These are phyloP conservation scores for Synchytrium microbalum DNA, from an alignment of 371 early-diverging fungal species.

Conservation along the genomic window DNA sequence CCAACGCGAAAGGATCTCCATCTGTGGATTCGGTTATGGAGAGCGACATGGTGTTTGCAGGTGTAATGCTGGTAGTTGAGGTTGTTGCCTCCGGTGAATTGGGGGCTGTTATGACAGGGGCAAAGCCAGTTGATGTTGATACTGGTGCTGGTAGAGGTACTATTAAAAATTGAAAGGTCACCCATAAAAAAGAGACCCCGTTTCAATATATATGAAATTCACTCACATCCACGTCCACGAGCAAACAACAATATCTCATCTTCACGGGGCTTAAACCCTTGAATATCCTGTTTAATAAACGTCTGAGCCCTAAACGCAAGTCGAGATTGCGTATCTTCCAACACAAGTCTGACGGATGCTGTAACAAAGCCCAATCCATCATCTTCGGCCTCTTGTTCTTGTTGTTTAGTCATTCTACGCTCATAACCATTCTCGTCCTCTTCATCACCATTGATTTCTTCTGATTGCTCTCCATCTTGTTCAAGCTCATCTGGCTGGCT, in stretches of 20 bases:
- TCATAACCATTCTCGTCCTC: constrained; percentile 3
- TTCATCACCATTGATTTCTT: not conserved
- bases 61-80: not conserved
- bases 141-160: constrained; percentile 33
- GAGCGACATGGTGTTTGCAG: not conserved
- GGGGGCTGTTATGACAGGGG: not conserved
- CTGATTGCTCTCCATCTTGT: not conserved
- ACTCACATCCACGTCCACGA: constrained; percentile 26
- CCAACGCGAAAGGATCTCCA: not conserved
- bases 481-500: not conserved
- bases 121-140: constrained; percentile 8
- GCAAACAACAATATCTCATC: constrained; percentile 52
- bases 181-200: not conserved
- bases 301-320: constrained; percentile 78
- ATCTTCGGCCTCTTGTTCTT: not conserved
- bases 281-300: constrained; percentile 68
- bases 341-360: constrained; percentile 53
- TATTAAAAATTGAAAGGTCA: not conserved
- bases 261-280: constrained; percentile 61
- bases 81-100: not conserved
- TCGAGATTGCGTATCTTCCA: constrained; percentile 77
- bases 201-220: not conserved
- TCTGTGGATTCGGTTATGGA: constrained; percentile 1
- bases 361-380: constrained; percentile 16
- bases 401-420: not conserved